Conservation (phyloP, 148 eudicot species). For the Rhododendron henanense region DNA sequence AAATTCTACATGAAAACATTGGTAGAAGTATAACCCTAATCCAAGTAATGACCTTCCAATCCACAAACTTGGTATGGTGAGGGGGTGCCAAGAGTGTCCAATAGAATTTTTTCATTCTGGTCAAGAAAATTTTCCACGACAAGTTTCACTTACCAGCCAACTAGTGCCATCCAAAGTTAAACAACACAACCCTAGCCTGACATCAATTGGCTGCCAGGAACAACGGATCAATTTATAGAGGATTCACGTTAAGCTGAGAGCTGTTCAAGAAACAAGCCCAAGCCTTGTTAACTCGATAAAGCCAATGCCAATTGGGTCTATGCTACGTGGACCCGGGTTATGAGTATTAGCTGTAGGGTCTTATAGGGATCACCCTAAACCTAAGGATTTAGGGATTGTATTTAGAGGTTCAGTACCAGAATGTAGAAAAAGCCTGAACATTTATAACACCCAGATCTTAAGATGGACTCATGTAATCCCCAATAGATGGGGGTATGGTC, state of each 20-base stretch:
- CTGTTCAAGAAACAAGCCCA: neutral
- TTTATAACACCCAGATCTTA: neutral
- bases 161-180: neutral
- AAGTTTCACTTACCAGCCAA: neutral
- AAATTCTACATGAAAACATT: too few relatives aligned
- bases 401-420: neutral
- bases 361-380: too few relatives aligned
- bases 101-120: neutral
- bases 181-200: neutral
- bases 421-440: neutral
- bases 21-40: neutral
- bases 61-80: neutral
- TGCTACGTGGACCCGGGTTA: neutral
- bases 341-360: neutral
- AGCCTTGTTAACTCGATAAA: neutral
- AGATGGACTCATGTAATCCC: too few relatives aligned
- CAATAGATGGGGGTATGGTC: too few relatives aligned
- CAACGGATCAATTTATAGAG: neutral
- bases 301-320: neutral
- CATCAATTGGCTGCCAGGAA: neutral
- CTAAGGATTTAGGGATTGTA: too few relatives aligned
- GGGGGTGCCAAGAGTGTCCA: neutral
- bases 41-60: neutral
- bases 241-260: neutral
- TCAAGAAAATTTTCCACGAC: neutral